Percentiles rank a stretch among this genome's conserved stretches.
Evolutionary conservation across 2,329 filamentous ascomycete species (phyloP).

Genomic region (Sporothrix brasiliensis): DNA sequence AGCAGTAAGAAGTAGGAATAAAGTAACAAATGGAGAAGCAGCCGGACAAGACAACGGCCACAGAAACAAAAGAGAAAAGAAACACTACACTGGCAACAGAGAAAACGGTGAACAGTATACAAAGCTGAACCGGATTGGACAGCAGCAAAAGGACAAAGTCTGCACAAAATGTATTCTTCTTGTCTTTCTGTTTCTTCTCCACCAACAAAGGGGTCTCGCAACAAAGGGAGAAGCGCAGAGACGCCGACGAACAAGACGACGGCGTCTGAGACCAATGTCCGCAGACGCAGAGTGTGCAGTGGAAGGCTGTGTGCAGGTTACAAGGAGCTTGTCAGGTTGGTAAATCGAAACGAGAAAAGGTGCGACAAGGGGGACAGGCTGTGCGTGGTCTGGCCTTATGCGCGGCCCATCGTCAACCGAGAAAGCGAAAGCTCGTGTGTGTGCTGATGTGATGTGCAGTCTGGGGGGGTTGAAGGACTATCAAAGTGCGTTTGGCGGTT

Average conservation of each 20-base stretch:
- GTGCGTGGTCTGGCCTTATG: slow-evolving; percentile 23
- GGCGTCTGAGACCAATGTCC: not conserved
- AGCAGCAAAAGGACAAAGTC: not conserved
- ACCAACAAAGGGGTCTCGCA: not conserved
- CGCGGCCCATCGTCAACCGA: slow-evolving; percentile 21
- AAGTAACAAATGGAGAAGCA: too few species aligned
- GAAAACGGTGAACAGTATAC: not conserved
- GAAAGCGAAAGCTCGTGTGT: not conserved
- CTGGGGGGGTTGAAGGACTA: not conserved
- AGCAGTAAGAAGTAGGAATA: not conserved
- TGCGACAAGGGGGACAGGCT: slow-evolving; percentile 18
- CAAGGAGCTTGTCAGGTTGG: not conserved
- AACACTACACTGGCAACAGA: not conserved
- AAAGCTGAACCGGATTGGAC: slow-evolving; percentile 1
- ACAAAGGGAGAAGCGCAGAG: not conserved
- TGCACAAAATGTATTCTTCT: not conserved
- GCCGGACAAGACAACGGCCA: not conserved
- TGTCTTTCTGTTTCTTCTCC: not conserved
- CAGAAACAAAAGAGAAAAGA: not conserved
- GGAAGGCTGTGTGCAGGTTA: not conserved
- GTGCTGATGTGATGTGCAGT: not conserved
- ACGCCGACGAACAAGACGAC: not conserved
- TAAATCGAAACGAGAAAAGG: slow-evolving; percentile 5
- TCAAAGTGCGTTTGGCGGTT: not conserved
- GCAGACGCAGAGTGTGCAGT: not conserved